Conservation (phyloP, 176 grass and related monocot species). For the Dendrocalamus sinicus region DNA sequence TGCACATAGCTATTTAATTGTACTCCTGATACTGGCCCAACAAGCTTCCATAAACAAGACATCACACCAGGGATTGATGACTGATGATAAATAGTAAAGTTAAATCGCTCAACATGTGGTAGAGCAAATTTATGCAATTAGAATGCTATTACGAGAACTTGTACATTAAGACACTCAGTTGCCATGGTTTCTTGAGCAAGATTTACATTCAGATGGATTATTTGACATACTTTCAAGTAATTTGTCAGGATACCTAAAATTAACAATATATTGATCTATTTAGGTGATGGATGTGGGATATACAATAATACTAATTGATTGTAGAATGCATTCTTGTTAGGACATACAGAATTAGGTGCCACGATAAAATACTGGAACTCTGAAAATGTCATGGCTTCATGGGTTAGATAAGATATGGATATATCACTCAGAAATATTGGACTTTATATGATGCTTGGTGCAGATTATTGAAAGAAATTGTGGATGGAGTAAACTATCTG, state of each 20-base stretch:
- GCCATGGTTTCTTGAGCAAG: constrained; percentile 5
- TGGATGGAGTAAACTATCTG: neutral
- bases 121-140: constrained; percentile 1
- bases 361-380: neutral
- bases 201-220: constrained; percentile 21
- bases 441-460: neutral
- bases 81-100: neutral
- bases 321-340: constrained; percentile 8
- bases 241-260: constrained; percentile 3
- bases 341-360: neutral
- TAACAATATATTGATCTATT: neutral
- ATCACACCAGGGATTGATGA: neutral
- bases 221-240: neutral
- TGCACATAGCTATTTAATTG: neutral
- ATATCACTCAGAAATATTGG: neutral
- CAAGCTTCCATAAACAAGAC: constrained; percentile 13
- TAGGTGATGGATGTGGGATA: neutral
- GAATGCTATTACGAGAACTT: neutral
- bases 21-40: neutral
- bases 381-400: neutral
- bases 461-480: constrained; percentile 21
- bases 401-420: neutral
- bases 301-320: neutral
- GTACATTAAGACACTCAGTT: neutral
- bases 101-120: neutral